phyloP scores from a whole-genome alignment of 768 basidiomycete species.

The Hirschioporus abietinus region DNA sequence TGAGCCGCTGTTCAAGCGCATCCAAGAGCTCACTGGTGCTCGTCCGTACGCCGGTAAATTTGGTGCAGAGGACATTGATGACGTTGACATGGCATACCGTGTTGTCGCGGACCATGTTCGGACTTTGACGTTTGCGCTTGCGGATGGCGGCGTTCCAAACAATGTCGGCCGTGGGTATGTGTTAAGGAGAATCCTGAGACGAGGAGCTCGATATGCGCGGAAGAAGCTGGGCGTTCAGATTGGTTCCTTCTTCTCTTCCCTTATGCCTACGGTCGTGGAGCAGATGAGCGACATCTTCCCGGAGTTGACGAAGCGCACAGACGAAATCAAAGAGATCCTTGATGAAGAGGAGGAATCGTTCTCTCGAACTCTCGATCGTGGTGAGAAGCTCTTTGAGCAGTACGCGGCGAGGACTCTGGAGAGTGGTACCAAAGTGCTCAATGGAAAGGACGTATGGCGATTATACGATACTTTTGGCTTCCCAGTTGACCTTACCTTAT shows the following conservation, averaged over 20 bases:
- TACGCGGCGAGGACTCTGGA: constrained; percentile 68
- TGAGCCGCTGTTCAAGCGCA: constrained; percentile 77
- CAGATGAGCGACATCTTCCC: constrained; percentile 90
- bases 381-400: constrained; percentile 91
- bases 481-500: constrained; percentile 89
- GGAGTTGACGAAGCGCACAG: constrained; percentile 77
- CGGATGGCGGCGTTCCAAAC: constrained; percentile 94
- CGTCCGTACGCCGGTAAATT: constrained; percentile 87
- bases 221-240: constrained; percentile 93
- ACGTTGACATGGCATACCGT: constrained; percentile 96
- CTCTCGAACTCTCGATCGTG: constrained; percentile 93
- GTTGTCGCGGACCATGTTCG: constrained; percentile 96
- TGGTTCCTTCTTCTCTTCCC: constrained; percentile 90
- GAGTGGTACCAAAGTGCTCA: constrained; percentile 58
- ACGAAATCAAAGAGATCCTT: constrained; percentile 89
- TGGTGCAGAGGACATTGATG: constrained; percentile 91
- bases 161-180: constrained; percentile 98
- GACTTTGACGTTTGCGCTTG: constrained; percentile 91
- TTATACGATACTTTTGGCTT: constrained; percentile 98
- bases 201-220: constrained; percentile 92
- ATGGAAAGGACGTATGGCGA: constrained; percentile 93
- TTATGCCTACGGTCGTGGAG: constrained; percentile 86
- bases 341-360: constrained; percentile 98
- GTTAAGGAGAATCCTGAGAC: constrained; percentile 84
- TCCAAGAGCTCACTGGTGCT: constrained; percentile 85